Percentiles rank a stretch among this genome's conserved stretches.
phyloP scores from a whole-genome alignment of 2,329 filamentous ascomycete genomes.

The Basipetospora sp. region DNA sequence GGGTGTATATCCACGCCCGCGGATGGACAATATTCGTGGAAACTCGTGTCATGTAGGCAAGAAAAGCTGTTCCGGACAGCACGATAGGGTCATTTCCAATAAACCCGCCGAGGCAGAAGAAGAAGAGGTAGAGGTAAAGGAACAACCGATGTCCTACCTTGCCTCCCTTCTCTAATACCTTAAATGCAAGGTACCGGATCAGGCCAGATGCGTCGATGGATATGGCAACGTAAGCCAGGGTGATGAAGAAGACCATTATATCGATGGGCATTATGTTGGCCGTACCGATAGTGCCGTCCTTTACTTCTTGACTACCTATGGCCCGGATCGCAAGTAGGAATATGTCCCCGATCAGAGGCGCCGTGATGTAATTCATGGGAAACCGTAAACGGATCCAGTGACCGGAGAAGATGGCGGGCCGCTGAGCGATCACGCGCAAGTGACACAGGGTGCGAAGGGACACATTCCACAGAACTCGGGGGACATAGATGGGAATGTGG shows the following conservation, averaged over 20 bases:
- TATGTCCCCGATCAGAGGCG: conserved; percentile 54
- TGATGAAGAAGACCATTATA: conserved; percentile 63
- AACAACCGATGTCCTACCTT: conserved; percentile 53
- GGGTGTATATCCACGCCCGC: conserved; percentile 57
- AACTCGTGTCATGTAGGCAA: conserved; percentile 63
- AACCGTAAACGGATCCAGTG: conserved; percentile 40
- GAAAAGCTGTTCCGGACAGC: conserved; percentile 57
- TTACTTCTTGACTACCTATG: conserved; percentile 51
- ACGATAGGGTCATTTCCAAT: conserved; percentile 67
- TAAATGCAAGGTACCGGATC: conserved; percentile 56
- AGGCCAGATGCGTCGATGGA: conserved; percentile 63
- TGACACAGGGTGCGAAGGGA: conserved; percentile 21
- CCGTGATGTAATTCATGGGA: conserved; percentile 57
- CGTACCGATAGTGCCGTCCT: conserved; percentile 52
- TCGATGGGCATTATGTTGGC: conserved; percentile 54
- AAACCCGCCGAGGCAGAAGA: conserved; percentile 51
- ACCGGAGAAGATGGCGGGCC: no score
- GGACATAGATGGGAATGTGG: conserved; percentile 46
- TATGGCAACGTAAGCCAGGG: conserved; percentile 61
- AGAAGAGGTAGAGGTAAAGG: conserved; percentile 60
- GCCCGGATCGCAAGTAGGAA: conserved; percentile 56
- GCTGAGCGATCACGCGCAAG: conserved; percentile 37
- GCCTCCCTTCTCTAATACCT: conserved; percentile 52
- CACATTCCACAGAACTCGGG: conserved; percentile 31
- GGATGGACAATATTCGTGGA: conserved; percentile 59